Base-by-base conservation (phyloP, 208 protist species). In the Wallacemonas sp. region DNA sequence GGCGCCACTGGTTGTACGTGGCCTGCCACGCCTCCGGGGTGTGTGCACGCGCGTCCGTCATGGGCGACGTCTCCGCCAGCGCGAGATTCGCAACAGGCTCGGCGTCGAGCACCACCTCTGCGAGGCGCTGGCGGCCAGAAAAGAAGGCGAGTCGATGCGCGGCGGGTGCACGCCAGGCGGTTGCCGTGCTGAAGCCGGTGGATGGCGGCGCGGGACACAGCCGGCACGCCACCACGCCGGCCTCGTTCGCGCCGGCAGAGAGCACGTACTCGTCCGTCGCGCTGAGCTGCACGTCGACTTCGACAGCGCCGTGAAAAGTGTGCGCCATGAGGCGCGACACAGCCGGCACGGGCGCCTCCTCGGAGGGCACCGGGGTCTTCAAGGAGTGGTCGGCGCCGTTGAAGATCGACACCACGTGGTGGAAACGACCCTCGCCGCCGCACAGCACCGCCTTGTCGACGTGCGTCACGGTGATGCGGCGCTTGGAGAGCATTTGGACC, bases 121-220 rank as follows among this genome's bases (percentile, higher is more conserved):
- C 61, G 3, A 92, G 54, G 0, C 79, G 64, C 28, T 79, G 74
- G 31, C 86, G 80, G 12, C 82, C 85, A 8, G 64, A 65, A 23
- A 87, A 87, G 55, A 86, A 84, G 22, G 86, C 66, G 54, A 88
- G 61, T 36, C 69, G 74, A 50, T 82, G 76, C 23, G 72, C 50
- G 28, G 46, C 33, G 7, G 69, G 55, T 38, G 69, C 61, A n/a
- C 44, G 11, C 64, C 64, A 52, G 66, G 69, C 62, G 41, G 44
- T 31, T 14, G 57, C 38, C 1, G 31, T 28, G 26, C 46, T 42
- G 20, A 57, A 57, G 3, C 57, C 64, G 23, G 32, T 65, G 7
- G 66, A 74, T 14, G 73, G 33, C 22, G 52, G 62, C 20, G 77
- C 46, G n/a, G 66, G 54, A 26, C 57, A 67, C 11, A 84, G 67